Evolutionary conservation across 2,329 filamentous ascomycete species (phyloP), one percentile per base, ranked within the genome.

Genomic region (Ophiocordyceps robertsii): DNA sequence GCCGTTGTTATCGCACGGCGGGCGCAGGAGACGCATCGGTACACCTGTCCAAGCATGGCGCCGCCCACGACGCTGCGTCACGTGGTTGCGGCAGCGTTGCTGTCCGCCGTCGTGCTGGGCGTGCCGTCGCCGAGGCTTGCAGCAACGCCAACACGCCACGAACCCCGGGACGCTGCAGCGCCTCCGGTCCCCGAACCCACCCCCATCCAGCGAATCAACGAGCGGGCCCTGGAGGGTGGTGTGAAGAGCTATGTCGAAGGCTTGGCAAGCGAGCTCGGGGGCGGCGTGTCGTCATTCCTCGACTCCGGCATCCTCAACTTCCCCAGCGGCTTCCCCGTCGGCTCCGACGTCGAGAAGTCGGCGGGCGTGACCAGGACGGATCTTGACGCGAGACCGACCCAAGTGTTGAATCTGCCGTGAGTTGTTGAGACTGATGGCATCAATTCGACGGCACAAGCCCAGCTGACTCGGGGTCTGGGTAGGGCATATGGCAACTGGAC

Each of bases 401-500:
- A 84, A 47, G 81, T 83, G 5, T 61, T 87, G 46, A 87, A 86
- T 48, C 56, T 87, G 9, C 81, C 82, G 61, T 72, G 52, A 55
- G 64, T 57, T 4, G 6, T 14, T 3, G 16, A 5, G 21, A 29
- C 10, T 17, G 13, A 17, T 3, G n/a, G 14, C 16, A 21, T 11
- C 19, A 13, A 2, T 9, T 16, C 24, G 19, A 42, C 11, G 6
- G 47, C 29, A 19, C 3, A 19, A 4, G 19, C 11, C 36, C 12
- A 13, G 9, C n/a, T 31, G n/a, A 9, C 12, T 21, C 33, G 14
- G 19, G 14, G 4, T 10, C 3, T 32, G 14, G 24, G 6, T 41
- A 71, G 67, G n/a, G 66, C 67, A 11, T 82, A 82, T 49, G 84
- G 70, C n/a, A 89, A 89, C 49, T 89, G 81, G 77, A 88, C 84